Conservation (phyloP, 306 rosid genomes). For the Cucumis melo region DNA sequence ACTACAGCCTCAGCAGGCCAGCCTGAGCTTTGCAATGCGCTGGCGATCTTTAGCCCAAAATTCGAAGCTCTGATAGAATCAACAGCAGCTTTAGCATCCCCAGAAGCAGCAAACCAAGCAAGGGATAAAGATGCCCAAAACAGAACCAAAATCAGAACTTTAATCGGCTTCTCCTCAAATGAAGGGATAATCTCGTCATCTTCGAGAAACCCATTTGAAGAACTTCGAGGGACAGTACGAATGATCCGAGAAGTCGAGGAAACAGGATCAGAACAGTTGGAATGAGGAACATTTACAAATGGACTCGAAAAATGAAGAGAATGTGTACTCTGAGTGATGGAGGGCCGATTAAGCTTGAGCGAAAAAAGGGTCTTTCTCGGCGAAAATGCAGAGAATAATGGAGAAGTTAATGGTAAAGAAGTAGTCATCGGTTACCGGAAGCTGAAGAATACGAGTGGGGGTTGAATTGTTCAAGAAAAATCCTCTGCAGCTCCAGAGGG, state of each 20-base stretch:
- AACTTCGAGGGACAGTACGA: slow-evolving; percentile 18
- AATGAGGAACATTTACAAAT: slow-evolving; percentile 11
- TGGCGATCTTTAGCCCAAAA: slow-evolving; percentile 69
- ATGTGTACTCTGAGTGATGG: not conserved
- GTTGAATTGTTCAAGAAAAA: not conserved
- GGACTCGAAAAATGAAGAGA: slow-evolving; percentile 10
- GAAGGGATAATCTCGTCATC: slow-evolving; percentile 27
- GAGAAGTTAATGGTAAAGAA: slow-evolving; percentile 11
- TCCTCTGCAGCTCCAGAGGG: not conserved
- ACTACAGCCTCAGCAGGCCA: slow-evolving; percentile 80
- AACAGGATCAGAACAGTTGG: slow-evolving; percentile 6
- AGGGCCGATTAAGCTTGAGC: slow-evolving; percentile 7
- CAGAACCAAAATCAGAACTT: slow-evolving; percentile 49
- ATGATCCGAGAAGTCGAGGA: slow-evolving; percentile 10
- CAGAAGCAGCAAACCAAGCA: slow-evolving; percentile 72
- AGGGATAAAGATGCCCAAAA: slow-evolving; percentile 74
- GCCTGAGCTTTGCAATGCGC: slow-evolving; percentile 43
- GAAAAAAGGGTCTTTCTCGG: slow-evolving; percentile 28
- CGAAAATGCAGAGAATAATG: slow-evolving; percentile 20
- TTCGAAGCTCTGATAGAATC: slow-evolving; percentile 75
- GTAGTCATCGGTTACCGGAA: slow-evolving; percentile 31
- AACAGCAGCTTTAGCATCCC: slow-evolving; percentile 71
- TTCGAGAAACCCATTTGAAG: slow-evolving; percentile 26
- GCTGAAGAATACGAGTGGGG: not conserved
- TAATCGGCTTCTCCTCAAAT: slow-evolving; percentile 35